Evolutionary conservation across 202 grass and related monocot genomes (phyloP), one percentile per base, ranked within the genome.

Genomic region (Carex sylvatica): DNA sequence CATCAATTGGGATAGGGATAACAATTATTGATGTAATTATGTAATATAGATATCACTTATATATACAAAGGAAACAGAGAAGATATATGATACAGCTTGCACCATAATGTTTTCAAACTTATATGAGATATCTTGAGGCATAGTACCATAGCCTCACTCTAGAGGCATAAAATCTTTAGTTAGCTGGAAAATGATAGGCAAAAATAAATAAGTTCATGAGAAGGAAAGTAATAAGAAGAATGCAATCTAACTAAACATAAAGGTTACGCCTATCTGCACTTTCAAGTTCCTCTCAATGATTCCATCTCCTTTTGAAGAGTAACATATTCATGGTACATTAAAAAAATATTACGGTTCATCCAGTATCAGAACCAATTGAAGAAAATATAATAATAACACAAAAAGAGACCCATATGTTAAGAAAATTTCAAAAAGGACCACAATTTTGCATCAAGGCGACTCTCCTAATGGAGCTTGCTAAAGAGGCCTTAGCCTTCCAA

Each of bases 211-310:
- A 7, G 8, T 44, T 30, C 61, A 53, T 4, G 0, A 40, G 69
- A 81, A 80, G 75, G 76, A 70, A 70, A 70, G 36, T 24, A 0
- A 23, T 1, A 61, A 8, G 38, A 40, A 47, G 13, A 56, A 75
- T 15, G 46, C 47, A 28, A 5, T 44, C 22, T 74, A 16, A 73
- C 69, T 73, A 51, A 22, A 22, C 67, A 70, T 31, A 5, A 13
- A 65, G 28, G 46, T 52, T 16, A 14, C 24, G 0, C 24, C 51
- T 31, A 59, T 82, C 70, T 88, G 59, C 95, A 97, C 61, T 93
- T 97, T 55, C 95, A 94, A 72, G 86, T 84, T 66, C 82, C 73
- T 82, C 82, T 97, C 85, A 92, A 75, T 28, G 64, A 90, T 54
- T 90, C 82, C 82, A 88, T 72, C 70, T 94, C 87, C 75, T 78